Conservation (phyloP, 1,284 basidiomycete genomes). For the Ganoderma multipileum region DNA sequence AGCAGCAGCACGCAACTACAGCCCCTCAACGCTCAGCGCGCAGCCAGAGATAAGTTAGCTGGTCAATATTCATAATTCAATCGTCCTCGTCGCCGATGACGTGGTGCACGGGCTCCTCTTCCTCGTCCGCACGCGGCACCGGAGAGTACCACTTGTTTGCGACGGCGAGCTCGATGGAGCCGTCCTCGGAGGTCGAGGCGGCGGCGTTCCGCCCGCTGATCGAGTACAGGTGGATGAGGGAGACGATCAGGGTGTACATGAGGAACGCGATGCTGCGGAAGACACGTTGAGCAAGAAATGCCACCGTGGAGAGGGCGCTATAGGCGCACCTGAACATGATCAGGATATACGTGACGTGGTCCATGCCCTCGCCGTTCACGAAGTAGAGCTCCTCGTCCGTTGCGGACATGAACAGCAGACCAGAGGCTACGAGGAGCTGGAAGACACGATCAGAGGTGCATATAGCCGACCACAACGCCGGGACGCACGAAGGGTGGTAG, state of each 20-base stretch:
- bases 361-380: constrained; percentile 76
- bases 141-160: constrained; percentile 40
- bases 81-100: constrained; percentile 46
- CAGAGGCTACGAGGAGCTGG: constrained; percentile 73
- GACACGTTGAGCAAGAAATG: background rate
- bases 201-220: constrained; percentile 67
- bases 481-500: constrained; percentile 83
- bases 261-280: constrained; percentile 70
- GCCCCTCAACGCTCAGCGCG: too few species aligned
- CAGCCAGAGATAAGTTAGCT: background rate
- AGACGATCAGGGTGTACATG: constrained; percentile 74
- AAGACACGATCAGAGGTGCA: background rate
- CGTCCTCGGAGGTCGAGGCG: constrained; percentile 20
- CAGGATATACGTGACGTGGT: constrained; percentile 88
- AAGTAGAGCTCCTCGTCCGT: constrained; percentile 88
- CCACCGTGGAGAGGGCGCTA: background rate
- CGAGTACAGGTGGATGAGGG: constrained; percentile 63
- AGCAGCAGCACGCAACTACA: background rate
- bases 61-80: too few species aligned
- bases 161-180: constrained; percentile 42
- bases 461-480: too few species aligned
- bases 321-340: constrained; percentile 77
- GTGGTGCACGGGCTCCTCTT: constrained; percentile 36
- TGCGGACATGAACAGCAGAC: constrained; percentile 85
- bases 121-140: constrained; percentile 28